Conservation (phyloP, 768 basidiomycete genomes). For the Suillus subluteus region DNA sequence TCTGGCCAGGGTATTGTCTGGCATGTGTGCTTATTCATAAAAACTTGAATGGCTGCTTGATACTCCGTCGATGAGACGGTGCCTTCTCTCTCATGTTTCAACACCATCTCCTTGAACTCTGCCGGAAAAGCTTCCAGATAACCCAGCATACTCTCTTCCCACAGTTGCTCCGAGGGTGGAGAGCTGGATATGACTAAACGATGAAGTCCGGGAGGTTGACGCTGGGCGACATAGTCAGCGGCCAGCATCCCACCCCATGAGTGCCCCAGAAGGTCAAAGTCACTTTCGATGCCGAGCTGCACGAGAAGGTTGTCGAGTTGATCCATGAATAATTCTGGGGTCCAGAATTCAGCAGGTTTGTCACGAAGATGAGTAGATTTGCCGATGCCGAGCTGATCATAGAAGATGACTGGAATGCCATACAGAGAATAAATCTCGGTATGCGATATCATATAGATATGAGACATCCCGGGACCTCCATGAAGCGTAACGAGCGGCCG, state of each 20-base stretch:
- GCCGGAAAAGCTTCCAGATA: conserved; percentile 31
- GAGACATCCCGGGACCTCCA: conserved; percentile 49
- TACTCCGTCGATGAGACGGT: conserved; percentile 39
- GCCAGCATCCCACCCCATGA: conserved; percentile 64
- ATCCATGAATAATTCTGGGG: conserved; percentile 52
- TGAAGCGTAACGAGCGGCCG: conserved; percentile 47
- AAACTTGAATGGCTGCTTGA: conserved; percentile 29
- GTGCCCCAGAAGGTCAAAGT: conserved; percentile 55
- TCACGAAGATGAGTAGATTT: conserved; percentile 46
- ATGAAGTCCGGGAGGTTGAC: conserved; percentile 43
- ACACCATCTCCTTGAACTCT: conserved; percentile 30
- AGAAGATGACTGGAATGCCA: conserved; percentile 48
- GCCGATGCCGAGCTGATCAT: conserved; percentile 54
- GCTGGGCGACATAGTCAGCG: conserved; percentile 40
- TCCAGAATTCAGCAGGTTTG: conserved; percentile 45
- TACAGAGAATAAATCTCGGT: conserved; percentile 34
- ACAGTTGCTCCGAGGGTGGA: conserved; percentile 35
- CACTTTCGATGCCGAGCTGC: conserved; percentile 41
- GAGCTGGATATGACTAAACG: conserved; percentile 39
- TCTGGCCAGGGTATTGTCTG: conserved; percentile 38
- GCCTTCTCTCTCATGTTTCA: conserved; percentile 38
- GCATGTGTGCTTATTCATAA: conserved; percentile 41
- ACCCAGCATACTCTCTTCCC: conserved; percentile 27
- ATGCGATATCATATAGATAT: conserved; percentile 45
- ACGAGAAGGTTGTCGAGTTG: conserved; percentile 54